Percentiles rank a stretch among this genome's conserved stretches.
Evolutionary conservation across 805 yeast genomes (phyloP).

Genomic region (Saccharomycopsis oosterbeekiorum): DNA sequence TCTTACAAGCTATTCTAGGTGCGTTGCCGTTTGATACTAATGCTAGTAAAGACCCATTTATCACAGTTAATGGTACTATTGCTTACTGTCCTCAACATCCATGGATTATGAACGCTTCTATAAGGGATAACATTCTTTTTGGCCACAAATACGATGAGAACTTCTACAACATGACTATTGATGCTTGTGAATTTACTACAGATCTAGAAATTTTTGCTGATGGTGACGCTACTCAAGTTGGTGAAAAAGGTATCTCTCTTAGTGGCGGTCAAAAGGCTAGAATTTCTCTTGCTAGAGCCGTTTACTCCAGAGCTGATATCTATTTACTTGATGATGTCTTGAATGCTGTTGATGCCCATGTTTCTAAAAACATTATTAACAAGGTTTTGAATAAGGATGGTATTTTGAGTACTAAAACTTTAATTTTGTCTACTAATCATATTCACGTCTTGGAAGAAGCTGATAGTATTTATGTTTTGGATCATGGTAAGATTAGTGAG

Average conservation of each 20-base stretch:
- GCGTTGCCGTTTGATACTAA: constrained; percentile 32
- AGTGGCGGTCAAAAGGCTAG: constrained; percentile 61
- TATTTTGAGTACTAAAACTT: constrained; percentile 40
- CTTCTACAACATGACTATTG: constrained; percentile 33
- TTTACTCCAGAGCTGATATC: constrained; percentile 50
- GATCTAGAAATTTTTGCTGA: constrained; percentile 41
- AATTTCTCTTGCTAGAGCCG: constrained; percentile 58
- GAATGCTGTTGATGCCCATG: constrained; percentile 68
- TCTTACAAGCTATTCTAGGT: constrained; percentile 46
- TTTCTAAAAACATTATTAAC: constrained; percentile 44
- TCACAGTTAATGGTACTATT: constrained; percentile 32
- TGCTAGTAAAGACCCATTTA: constrained; percentile 18
- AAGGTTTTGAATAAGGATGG: constrained; percentile 39
- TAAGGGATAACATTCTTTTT: constrained; percentile 42
- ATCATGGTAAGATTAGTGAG: constrained; percentile 46
- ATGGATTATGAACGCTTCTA: constrained; percentile 42
- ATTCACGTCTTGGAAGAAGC: constrained; percentile 48
- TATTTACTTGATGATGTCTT: constrained; percentile 55
- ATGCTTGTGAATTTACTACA: constrained; percentile 39
- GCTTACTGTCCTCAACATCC: constrained; percentile 57
- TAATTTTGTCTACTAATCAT: constrained; percentile 50
- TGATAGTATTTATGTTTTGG: constrained; percentile 49
- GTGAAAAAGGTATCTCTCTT: constrained; percentile 52
- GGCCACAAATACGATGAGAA: constrained; percentile 36
- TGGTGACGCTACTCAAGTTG: constrained; percentile 45